Conservation (phyloP, 2,329 filamentous ascomycete species). For the Aspergillus puulaauensis region DNA sequence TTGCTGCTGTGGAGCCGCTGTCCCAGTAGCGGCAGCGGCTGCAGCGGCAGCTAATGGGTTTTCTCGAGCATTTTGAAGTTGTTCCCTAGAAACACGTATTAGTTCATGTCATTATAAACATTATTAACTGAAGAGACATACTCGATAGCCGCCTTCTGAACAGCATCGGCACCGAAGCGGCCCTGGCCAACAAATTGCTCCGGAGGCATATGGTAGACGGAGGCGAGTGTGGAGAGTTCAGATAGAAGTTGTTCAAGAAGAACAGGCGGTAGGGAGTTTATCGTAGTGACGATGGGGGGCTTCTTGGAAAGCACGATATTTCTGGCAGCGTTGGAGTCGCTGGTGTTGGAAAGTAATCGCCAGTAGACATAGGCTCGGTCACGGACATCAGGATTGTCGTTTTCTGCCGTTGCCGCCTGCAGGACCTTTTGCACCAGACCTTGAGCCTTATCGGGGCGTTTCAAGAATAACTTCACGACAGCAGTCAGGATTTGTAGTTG, state of each 20-base stretch:
- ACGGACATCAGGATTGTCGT: constrained; percentile 95
- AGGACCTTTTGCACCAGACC: constrained; percentile 90
- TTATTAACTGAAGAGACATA: constrained; percentile 34
- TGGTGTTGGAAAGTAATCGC: constrained; percentile 78
- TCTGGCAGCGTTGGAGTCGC: constrained; percentile 87
- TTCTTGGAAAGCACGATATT: constrained; percentile 91
- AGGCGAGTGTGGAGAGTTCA: constrained; percentile 91
- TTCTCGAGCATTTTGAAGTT: constrained; percentile 85
- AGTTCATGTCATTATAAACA: constrained; percentile 12
- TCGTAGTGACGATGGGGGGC: constrained; percentile 90
- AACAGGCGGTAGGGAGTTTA: constrained; percentile 78
- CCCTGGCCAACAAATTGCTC: constrained; percentile 98
- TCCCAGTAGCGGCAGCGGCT: constrained; percentile 60
- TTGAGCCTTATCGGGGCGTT: constrained; percentile 91
- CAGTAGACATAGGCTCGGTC: constrained; percentile 98
- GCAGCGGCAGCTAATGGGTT: constrained; percentile 89
- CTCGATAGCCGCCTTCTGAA: constrained; percentile 93
- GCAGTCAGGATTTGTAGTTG: constrained; percentile 96
- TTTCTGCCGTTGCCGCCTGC: constrained; percentile 87
- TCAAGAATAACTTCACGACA: constrained; percentile 95
- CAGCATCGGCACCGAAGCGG: constrained; percentile 86
- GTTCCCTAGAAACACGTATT: constrained; percentile 57
- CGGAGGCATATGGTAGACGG: constrained; percentile 97
- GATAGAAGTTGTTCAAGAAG: constrained; percentile 86
- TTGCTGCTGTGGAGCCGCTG: constrained; percentile 56